Base-by-base conservation (phyloP, 2,329 filamentous ascomycete genomes). In the Blastomyces emzantsi region DNA sequence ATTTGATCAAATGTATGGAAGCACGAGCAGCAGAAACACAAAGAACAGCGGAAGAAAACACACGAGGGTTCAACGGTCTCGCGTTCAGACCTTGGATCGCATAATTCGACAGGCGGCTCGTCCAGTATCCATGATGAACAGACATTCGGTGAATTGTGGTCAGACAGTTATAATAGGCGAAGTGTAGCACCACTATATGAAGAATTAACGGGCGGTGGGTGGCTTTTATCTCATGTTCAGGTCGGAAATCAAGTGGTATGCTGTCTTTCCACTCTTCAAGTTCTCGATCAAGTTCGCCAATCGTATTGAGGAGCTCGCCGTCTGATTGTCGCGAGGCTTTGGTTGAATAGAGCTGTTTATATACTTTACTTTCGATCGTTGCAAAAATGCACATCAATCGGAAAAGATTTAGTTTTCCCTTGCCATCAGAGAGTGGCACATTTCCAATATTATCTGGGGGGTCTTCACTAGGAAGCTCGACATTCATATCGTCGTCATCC, bases 111-210 rank as follows among this genome's bases (percentile, higher is more conserved):
- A 99, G 78, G 47, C 94, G 86, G 72, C 90, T 97, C 0, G 93
- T 97, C 94, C 94, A 99, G 77, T 96, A 97, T 17, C 94, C 94
- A 73, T 97, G 92, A 70, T 97, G 94, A 39, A 97, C 90, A 52
- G 91, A 96, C 94, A 97, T 99, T 61, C 94, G 90, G 74, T 99
- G 94, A 67, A 99, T 97, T 0, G 94, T 99, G 0, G 93, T 97
- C 61, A 99, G 79, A 70, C 92, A 97, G 74, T 99, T 99, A 80
- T 97, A 97, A 76, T 99, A 99, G 1, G 91, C 88, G 71, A 99
- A 95, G 75, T 99, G 94, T 64, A 99, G 80, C 74, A 96, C 90
- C 65, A 96, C 92, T 61, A 99, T 86, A 68, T 97, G 93, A 25
- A 99, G 81, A 25, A 97, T 92, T n/a, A 97, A 82, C 0, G 93